These are phyloP conservation scores for Daldinia caldariorum DNA, from an alignment of 495 filamentous ascomycete species.

Conservation along the genomic window DNA sequence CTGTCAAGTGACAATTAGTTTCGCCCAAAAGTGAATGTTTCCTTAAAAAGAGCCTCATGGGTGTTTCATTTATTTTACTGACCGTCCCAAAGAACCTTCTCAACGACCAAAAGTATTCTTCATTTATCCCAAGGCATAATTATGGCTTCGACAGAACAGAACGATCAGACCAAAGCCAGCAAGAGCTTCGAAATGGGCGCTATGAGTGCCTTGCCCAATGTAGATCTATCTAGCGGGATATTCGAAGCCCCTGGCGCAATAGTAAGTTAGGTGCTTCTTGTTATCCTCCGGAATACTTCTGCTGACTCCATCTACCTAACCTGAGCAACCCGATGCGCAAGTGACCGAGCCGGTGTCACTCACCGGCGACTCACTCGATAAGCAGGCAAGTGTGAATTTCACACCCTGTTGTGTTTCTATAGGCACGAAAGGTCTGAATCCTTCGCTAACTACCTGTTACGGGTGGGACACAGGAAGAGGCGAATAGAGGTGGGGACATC, in stretches of 20 bases:
- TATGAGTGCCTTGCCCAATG: slow-evolving; percentile 21
- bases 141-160: slow-evolving; percentile 11
- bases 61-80: background rate
- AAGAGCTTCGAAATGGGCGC: slow-evolving; percentile 26
- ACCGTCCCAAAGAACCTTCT: background rate
- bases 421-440: background rate
- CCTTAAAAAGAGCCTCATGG: background rate
- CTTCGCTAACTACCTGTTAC: background rate
- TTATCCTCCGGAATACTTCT: background rate
- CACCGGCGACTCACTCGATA: slow-evolving; percentile 16
- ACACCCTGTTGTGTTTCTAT: background rate
- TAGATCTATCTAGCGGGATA: slow-evolving; percentile 25
- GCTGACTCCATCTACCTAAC: slow-evolving; percentile 1
- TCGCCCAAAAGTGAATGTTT: background rate
- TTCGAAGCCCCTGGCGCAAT: slow-evolving; percentile 22
- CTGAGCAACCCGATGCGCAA: slow-evolving; percentile 19
- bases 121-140: background rate
- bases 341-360: background rate
- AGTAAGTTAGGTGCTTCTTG: slow-evolving; percentile 11
- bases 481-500: background rate
- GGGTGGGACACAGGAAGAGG: background rate
- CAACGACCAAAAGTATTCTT: background rate
- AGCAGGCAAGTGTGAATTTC: slow-evolving; percentile 11
- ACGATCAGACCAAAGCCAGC: slow-evolving; percentile 27
- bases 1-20: background rate